Evolutionary conservation across 257 asterid species (phyloP), one percentile per base, ranked within the genome.

Genomic region (Nicotiana attenuata): DNA sequence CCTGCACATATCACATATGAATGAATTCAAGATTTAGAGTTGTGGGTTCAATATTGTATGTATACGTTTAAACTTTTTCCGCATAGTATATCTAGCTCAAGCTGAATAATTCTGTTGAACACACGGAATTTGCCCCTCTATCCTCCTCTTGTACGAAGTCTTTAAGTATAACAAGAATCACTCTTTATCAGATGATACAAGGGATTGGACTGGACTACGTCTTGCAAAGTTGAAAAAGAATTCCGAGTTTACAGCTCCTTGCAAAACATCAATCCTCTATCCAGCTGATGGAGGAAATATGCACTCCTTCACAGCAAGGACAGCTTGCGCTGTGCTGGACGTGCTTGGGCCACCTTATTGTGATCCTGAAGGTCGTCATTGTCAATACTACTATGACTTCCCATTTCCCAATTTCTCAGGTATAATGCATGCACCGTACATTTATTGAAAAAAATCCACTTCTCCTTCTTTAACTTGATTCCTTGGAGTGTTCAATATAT

Each of bases 291-390:
- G 97, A 10, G 97, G 98, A 8, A 94, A 94, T 83, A 89, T 94
- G 93, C 98, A 94, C 82, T 85, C 92, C 76, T 91, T 93, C 87
- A 93, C 96, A 3, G 97, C 97, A 57, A 86, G 59, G 84, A 91
- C 96, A 0, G 91, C 97, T 0, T 94, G 98, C n/a, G 97, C 98
- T 0, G 88, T 94, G 26, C 91, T 94, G 3, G 98, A 94, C 24
- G 98, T 94, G 68, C 96, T 94, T 0, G 98, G 98, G 53, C 98
- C 98, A 15, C 98, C 98, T 1, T 94, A 94, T 60, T 84, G 86
- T 35, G 97, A 93, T 79, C 87, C 93, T 0, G 92, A 93, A 14
- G 98, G 96, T 47, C 98, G 98, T n/a, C 97, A 93, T 71, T 94
- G 97, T 76, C 92, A 91, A 76, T 93, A 89, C 88, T 94, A 90